phyloP scores from a whole-genome alignment of 1,139 yeast species.

The Pichia sp. region DNA sequence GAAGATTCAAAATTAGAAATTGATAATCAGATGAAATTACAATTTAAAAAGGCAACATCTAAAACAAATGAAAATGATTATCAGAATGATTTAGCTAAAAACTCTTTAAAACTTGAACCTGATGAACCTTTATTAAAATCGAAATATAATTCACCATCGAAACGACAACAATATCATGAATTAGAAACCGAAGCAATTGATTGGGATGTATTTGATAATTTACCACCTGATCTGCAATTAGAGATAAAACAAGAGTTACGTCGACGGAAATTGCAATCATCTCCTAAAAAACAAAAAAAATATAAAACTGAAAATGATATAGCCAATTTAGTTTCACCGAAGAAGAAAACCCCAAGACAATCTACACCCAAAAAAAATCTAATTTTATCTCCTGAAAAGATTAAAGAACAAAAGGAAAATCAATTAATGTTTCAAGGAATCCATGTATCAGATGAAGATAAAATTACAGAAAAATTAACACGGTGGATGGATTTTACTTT shows the following conservation, averaged over 20 bases:
- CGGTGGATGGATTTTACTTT: slow-evolving; percentile 25
- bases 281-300: slow-evolving; percentile 18
- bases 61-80: not conserved
- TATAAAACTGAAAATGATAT: slow-evolving; percentile 14
- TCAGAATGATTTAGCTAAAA: no score
- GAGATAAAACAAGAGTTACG: slow-evolving; percentile 44
- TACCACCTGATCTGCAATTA: slow-evolving; percentile 46
- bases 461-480: slow-evolving; percentile 14
- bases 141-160: not conserved
- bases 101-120: no score
- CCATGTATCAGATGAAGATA: slow-evolving; percentile 15
- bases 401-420: slow-evolving; percentile 2
- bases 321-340: slow-evolving; percentile 17
- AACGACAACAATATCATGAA: not conserved
- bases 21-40: slow-evolving; percentile 39
- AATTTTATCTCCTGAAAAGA: slow-evolving; percentile 4
- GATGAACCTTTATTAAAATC: no score
- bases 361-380: not conserved
- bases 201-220: slow-evolving; percentile 47
- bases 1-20: slow-evolving; percentile 25
- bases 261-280: slow-evolving; percentile 20
- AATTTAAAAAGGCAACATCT: slow-evolving; percentile 27
- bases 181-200: slow-evolving; percentile 32
- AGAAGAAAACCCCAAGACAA: slow-evolving; percentile 9
- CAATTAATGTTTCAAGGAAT: slow-evolving; percentile 22